phyloP scores from a whole-genome alignment of 1,284 basidiomycete species.

The Tylopilus orsonianus region DNA sequence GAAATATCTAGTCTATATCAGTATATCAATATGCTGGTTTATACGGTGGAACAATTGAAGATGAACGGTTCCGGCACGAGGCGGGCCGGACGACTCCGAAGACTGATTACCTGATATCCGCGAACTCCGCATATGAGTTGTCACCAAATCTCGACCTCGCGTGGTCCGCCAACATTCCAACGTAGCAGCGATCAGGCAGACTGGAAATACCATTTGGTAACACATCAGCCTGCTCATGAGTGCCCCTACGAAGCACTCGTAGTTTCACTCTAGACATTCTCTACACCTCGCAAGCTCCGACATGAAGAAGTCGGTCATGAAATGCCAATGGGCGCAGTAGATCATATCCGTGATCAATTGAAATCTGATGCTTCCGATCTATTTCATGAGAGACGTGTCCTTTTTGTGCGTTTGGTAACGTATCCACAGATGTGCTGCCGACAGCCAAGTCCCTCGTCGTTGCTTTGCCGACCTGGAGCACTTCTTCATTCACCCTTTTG shows the following conservation, averaged over 20 bases:
- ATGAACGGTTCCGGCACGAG: no score
- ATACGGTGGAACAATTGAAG: no score
- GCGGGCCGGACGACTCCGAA: no score
- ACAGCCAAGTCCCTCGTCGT: slow-evolving; percentile 5
- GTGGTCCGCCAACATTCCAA: neutral
- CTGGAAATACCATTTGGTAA: neutral
- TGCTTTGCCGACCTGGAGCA: slow-evolving; percentile 18
- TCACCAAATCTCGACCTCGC: no score
- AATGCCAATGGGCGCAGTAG: slow-evolving; percentile 9
- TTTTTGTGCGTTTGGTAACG: slow-evolving; percentile 19
- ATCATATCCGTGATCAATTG: slow-evolving; percentile 8
- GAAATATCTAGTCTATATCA: no score
- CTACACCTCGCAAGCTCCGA: slow-evolving; percentile 19
- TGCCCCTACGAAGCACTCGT: neutral
- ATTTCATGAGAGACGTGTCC: neutral
- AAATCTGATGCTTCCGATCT: slow-evolving; percentile 18
- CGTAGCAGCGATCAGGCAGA: neutral
- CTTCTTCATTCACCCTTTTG: slow-evolving; percentile 4
- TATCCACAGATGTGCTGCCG: slow-evolving; percentile 4
- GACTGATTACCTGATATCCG: no score
- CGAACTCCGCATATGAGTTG: no score
- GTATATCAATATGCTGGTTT: no score
- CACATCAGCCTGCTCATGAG: neutral
- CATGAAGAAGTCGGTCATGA: slow-evolving; percentile 12
- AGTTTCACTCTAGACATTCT: neutral